Conservation (phyloP, 805 yeast species). For the Kodamaea lidongshanica region DNA sequence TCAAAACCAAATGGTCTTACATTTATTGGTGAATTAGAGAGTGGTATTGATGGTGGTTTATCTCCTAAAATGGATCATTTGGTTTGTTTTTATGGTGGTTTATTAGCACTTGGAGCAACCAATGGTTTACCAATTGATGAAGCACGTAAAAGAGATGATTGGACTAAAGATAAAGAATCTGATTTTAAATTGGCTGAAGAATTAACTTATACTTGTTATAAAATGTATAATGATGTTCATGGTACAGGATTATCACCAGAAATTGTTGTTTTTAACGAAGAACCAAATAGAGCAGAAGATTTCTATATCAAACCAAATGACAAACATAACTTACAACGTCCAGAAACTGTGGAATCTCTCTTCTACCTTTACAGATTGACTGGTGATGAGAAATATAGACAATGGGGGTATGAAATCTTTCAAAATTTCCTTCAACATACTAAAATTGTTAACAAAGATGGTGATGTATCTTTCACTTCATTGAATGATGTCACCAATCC, state of each 20-base stretch:
- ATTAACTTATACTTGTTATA: slow-evolving; percentile 73
- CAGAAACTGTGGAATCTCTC: slow-evolving; percentile 88
- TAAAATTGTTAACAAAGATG: slow-evolving; percentile 36
- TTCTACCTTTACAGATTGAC: slow-evolving; percentile 76
- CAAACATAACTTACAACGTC: slow-evolving; percentile 82
- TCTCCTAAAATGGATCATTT: slow-evolving; percentile 85
- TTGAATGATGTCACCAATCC: slow-evolving; percentile 56
- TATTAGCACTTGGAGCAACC: slow-evolving; percentile 85
- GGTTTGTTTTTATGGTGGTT: slow-evolving; percentile 88
- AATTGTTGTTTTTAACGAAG: slow-evolving; percentile 74
- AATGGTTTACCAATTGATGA: slow-evolving; percentile 53
- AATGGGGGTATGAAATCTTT: slow-evolving; percentile 88
- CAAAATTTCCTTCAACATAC: slow-evolving; percentile 60
- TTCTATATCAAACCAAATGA: slow-evolving; percentile 66
- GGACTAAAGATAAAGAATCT: slow-evolving; percentile 53
- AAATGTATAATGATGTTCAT: slow-evolving; percentile 62
- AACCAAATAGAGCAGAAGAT: slow-evolving; percentile 41
- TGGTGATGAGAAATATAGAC: slow-evolving; percentile 71
- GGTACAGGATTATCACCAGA: slow-evolving; percentile 83
- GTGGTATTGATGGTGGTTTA: slow-evolving; percentile 56
- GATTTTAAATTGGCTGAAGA: slow-evolving; percentile 71
- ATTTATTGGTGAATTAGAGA: slow-evolving; percentile 71
- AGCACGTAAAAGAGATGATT: slow-evolving; percentile 49
- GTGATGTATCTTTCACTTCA: slow-evolving; percentile 51
- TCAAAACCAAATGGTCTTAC: slow-evolving; percentile 59